Percentiles rank a stretch among this genome's conserved stretches.
Evolutionary conservation across 768 basidiomycete species (phyloP).

Genomic region (Leucosporidium creatinivorum): DNA sequence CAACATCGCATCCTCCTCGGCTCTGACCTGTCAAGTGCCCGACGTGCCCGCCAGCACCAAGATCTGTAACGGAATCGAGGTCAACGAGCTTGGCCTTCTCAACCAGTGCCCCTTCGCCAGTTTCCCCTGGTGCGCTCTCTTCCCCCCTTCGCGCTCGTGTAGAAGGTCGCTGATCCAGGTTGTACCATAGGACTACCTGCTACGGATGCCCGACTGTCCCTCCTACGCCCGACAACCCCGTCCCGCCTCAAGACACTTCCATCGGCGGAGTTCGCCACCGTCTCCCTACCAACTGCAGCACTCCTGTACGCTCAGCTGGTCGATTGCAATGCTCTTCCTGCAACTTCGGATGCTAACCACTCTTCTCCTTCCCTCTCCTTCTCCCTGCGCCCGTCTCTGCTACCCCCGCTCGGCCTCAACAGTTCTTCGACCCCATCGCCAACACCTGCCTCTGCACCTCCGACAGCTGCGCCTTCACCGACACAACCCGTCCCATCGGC

Average conservation of each 20-base stretch:
- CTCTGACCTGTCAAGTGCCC: slow-evolving; percentile 61
- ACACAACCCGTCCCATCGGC: slow-evolving; percentile 40
- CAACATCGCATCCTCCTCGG: slow-evolving; percentile 51
- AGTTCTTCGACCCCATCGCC: slow-evolving; percentile 71
- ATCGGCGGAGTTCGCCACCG: slow-evolving; percentile 42
- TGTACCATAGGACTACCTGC: slow-evolving; percentile 41
- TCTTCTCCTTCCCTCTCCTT: too few species aligned
- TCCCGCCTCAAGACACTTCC: slow-evolving; percentile 55
- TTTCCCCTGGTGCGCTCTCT: slow-evolving; percentile 34
- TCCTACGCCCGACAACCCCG: slow-evolving; percentile 57
- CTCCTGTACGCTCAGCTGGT: neutral
- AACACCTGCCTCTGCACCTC: slow-evolving; percentile 60
- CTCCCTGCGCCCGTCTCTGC: too few species aligned
- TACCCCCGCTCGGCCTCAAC: too few species aligned
- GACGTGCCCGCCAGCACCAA: slow-evolving; percentile 53
- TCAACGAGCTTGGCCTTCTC: slow-evolving; percentile 56
- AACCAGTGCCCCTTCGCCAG: slow-evolving; percentile 1
- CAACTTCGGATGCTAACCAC: too few species aligned
- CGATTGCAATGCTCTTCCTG: neutral
- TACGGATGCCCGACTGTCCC: slow-evolving; percentile 61
- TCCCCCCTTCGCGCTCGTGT: neutral
- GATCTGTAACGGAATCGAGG: slow-evolving; percentile 71
- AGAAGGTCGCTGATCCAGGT: neutral
- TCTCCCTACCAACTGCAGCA: slow-evolving; percentile 54
- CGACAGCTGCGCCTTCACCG: slow-evolving; percentile 55